Percentiles rank a stretch among this genome's conserved stretches.
These are phyloP conservation scores for Penicillium salamii DNA, from an alignment of 495 filamentous ascomycete species.

Conservation along the genomic window DNA sequence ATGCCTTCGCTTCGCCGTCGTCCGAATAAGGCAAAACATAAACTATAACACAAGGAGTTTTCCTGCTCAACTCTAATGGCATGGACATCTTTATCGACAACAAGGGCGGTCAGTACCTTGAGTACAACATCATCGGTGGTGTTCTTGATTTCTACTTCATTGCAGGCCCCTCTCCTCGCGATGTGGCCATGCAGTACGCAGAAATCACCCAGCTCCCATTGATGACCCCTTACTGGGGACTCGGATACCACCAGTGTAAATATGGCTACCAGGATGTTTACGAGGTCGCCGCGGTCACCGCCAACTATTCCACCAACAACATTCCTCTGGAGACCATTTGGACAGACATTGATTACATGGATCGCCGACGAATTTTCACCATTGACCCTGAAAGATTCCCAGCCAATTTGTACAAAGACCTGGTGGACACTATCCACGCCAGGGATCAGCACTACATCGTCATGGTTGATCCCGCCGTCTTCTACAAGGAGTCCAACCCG, in stretches of 20 bases:
- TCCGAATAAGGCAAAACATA: constrained; percentile 11
- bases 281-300: constrained; percentile 44
- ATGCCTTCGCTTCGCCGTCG: constrained; percentile 14
- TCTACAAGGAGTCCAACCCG: constrained; percentile 9
- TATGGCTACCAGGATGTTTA: constrained; percentile 55
- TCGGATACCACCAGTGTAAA: constrained; percentile 56
- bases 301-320: constrained; percentile 44
- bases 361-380: constrained; percentile 21
- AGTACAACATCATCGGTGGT: constrained; percentile 62
- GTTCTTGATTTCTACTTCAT: constrained; percentile 56
- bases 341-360: constrained; percentile 36
- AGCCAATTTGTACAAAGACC: constrained; percentile 6
- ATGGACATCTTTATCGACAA: constrained; percentile 60
- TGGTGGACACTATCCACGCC: constrained; percentile 17
- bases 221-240: constrained; percentile 53
- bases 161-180: constrained; percentile 46
- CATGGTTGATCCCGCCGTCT: constrained; percentile 25
- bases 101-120: constrained; percentile 55
- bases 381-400: constrained; percentile 21
- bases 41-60: constrained; percentile 33
- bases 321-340: constrained; percentile 63
- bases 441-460: constrained; percentile 20
- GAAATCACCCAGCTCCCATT: constrained; percentile 43
- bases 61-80: constrained; percentile 59
- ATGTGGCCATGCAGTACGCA: constrained; percentile 49